Conservation (phyloP, 2,329 filamentous ascomycete genomes). For the Aspergillus sp. region DNA sequence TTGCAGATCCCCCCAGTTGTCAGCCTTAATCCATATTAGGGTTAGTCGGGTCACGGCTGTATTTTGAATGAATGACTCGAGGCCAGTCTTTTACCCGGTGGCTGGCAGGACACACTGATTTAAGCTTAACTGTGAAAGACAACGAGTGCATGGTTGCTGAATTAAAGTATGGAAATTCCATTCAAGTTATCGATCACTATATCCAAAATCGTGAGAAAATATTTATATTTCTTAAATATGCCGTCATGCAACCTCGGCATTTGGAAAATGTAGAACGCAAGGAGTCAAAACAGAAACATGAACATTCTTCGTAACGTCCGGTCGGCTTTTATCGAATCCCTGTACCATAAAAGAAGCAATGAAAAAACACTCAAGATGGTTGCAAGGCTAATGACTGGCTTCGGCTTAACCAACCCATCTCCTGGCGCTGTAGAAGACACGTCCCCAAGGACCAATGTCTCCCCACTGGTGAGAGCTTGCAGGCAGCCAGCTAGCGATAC, state of each 20-base stretch:
- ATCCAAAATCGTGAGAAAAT: neutral
- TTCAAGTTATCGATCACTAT: neutral
- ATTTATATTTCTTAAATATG: neutral
- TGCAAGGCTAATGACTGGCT: neutral
- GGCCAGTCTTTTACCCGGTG: neutral
- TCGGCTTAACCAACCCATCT: constrained; percentile 72
- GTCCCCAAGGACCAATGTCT: constrained; percentile 79
- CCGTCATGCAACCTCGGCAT: neutral
- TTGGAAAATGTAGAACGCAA: neutral
- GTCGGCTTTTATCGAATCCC: neutral
- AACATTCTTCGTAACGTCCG: neutral
- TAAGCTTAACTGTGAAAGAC: too few species aligned
- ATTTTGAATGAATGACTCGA: neutral
- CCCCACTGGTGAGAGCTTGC: constrained; percentile 67
- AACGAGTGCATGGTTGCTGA: too few species aligned
- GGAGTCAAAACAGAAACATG: neutral
- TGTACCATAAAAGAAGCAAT: neutral
- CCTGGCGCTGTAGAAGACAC: constrained; percentile 83
- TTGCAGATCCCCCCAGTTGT: neutral
- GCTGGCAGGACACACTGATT: neutral
- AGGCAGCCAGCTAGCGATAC: constrained; percentile 74
- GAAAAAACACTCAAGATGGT: neutral
- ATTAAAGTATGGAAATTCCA: neutral
- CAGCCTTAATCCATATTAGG: neutral
- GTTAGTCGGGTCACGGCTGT: neutral